phyloP scores from a whole-genome alignment of 139 green algal species.

The Medakamo hakoo region DNA sequence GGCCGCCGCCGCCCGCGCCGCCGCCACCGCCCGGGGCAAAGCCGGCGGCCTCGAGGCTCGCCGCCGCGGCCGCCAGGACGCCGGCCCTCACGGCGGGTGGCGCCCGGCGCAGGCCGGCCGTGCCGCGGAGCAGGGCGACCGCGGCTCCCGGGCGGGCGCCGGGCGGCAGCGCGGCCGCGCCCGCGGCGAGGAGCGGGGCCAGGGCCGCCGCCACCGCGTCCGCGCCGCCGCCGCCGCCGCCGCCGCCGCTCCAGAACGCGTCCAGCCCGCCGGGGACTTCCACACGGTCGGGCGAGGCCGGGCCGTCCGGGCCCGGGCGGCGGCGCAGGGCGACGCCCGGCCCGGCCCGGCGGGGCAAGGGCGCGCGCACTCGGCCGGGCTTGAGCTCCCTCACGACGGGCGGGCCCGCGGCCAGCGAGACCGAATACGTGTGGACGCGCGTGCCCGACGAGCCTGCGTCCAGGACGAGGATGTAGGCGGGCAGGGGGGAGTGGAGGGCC shows the following conservation, averaged over 20 bases:
- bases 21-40: slow-evolving; percentile 61
- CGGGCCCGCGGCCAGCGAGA: too few species aligned
- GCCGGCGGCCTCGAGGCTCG: slow-evolving; percentile 16
- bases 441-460: slow-evolving; percentile 54
- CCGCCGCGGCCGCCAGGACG: slow-evolving; percentile 24
- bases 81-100: slow-evolving; percentile 4
- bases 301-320: slow-evolving; percentile 13
- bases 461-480: slow-evolving; percentile 35
- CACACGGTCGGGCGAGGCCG: slow-evolving; percentile 75
- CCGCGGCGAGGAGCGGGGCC: slow-evolving; percentile 64
- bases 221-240: slow-evolving; percentile 2
- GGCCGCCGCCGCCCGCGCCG: too few species aligned
- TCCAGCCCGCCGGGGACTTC: slow-evolving; percentile 76
- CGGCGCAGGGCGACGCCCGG: not conserved
- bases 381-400: too few species aligned
- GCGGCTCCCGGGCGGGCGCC: slow-evolving; percentile 12
- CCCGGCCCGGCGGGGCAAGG: not conserved
- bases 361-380: not conserved
- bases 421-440: slow-evolving; percentile 27
- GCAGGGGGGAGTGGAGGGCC: not conserved
- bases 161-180: slow-evolving; percentile 43
- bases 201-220: slow-evolving; percentile 14
- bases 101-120: slow-evolving; percentile 53
- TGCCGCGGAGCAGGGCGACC: slow-evolving; percentile 60
- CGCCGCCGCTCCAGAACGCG: slow-evolving; percentile 26